Evolutionary conservation across 345 rosid genomes (phyloP).

Genomic region (Brassica rapa): DNA sequence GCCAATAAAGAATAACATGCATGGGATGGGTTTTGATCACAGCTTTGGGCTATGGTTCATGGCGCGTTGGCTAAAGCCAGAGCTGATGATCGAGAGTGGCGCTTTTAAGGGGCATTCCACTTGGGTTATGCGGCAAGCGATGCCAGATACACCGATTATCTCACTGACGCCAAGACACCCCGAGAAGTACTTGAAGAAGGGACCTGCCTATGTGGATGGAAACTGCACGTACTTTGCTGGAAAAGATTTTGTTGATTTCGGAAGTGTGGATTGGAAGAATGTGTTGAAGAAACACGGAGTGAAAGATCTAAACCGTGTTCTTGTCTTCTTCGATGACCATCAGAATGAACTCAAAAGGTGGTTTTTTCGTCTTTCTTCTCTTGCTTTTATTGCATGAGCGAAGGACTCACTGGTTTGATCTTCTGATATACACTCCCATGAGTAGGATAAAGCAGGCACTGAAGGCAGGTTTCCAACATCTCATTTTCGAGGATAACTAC

Average conservation of each 20-base stretch:
- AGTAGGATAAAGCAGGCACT: constrained; percentile 81
- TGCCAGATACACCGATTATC: constrained; percentile 75
- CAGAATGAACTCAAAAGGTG: constrained; percentile 97
- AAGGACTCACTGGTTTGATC: constrained; percentile 13
- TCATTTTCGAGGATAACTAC: constrained; percentile 95
- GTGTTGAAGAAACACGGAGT: constrained; percentile 70
- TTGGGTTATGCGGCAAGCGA: constrained; percentile 98
- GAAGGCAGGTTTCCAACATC: constrained; percentile 82
- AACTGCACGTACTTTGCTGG: constrained; percentile 98
- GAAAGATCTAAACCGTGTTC: constrained; percentile 61
- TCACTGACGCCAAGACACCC: constrained; percentile 94
- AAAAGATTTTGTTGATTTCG: constrained; percentile 95
- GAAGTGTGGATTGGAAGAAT: constrained; percentile 78
- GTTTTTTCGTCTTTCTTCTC: not conserved
- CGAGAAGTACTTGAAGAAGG: constrained; percentile 85
- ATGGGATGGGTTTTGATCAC: constrained; percentile 99
- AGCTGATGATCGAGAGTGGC: constrained; percentile 96
- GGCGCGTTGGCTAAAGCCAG: constrained; percentile 84
- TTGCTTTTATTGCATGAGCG: not conserved
- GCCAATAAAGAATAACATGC: constrained; percentile 89
- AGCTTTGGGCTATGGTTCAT: constrained; percentile 99
- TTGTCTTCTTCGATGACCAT: constrained; percentile 95
- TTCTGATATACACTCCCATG: constrained; percentile 16
- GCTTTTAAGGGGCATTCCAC: constrained; percentile 99
- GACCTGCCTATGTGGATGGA: constrained; percentile 94